Base-by-base conservation (phyloP, 2,329 filamentous ascomycete genomes). In the Cryphonectria japonica region DNA sequence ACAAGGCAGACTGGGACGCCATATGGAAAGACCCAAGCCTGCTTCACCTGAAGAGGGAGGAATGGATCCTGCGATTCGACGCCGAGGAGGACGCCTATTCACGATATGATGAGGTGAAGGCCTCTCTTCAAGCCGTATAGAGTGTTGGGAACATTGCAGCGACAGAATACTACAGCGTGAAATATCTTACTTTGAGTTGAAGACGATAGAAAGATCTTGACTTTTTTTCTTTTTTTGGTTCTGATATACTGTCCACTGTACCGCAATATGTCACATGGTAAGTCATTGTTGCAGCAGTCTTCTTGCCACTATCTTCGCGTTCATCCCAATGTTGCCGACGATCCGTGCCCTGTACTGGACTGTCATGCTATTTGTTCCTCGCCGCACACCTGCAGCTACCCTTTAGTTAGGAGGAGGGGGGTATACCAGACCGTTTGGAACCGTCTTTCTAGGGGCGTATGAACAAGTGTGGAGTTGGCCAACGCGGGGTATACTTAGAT, bases 1-100 rank as follows among this genome's bases (percentile, higher is more conserved):
- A 87, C 77, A 85, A 83, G 75, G 85, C 84, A 9, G 82, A 85
- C 75, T 86, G 83, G 79, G 79, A 78, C 41, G 80, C 80, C 34
- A 83, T 84, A n/a, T 82, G 81, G 75, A 78, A 81, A 73, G 78
- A 84, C 66, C 84, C 83, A 0, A 78, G 82, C 71, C 80, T 79
- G 29, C 79, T 86, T 73, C 80, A 84, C 68, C 75, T 86, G 66
- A 78, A 82, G 14, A 79, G 84, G 52, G 84, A 86, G 73, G 82
- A 80, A 67, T 86, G 85, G 84, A 78, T 87, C 11, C 78, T 86
- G 32, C 78, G 80, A 54, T 85, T 85, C 73, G 85, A 87, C 74
- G 82, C 84, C 37, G 84, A 87, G 77, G 78, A 76, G 46, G 80
- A 85, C 73, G 83, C 84, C 0, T 82, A 84, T 72, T 71, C 69